phyloP scores from a whole-genome alignment of 2,329 filamentous ascomycete species.

The Xylariaceae sp. region DNA sequence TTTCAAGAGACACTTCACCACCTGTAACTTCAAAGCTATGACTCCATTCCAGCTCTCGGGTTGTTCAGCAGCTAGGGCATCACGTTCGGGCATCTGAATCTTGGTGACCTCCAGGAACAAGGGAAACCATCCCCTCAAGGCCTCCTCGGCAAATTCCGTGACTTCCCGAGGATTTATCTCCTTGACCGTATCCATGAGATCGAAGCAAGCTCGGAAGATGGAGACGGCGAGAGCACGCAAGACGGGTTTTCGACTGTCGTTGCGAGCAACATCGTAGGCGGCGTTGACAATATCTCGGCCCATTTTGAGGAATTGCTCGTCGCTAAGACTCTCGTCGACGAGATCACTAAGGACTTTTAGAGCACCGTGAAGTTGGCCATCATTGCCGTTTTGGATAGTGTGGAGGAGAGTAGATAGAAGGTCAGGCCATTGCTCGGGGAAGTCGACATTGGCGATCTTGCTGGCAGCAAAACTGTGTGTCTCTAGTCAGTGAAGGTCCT shows the following conservation, averaged over 20 bases:
- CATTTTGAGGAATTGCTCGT: conserved; percentile 91
- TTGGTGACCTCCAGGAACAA: conserved; percentile 83
- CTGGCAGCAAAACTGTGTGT: conserved; percentile 64
- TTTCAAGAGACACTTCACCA: conserved; percentile 90
- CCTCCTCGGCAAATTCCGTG: conserved; percentile 83
- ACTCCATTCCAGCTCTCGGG: conserved; percentile 73
- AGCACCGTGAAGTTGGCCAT: conserved; percentile 81
- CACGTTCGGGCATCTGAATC: conserved; percentile 65
- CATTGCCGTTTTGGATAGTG: conserved; percentile 70
- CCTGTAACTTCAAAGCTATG: conserved; percentile 84
- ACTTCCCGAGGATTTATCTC: conserved; percentile 86
- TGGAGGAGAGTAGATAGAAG: conserved; percentile 77
- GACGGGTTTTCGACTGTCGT: conserved; percentile 67
- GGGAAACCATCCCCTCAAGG: conserved; percentile 78
- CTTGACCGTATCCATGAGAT: conserved; percentile 94
- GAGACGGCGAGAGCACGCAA: conserved; percentile 82
- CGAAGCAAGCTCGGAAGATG: conserved; percentile 87
- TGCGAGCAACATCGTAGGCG: conserved; percentile 77
- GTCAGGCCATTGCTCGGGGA: conserved; percentile 91
- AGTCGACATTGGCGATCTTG: conserved; percentile 91
- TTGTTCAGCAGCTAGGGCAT: conserved; percentile 46
- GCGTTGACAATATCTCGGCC: conserved; percentile 80
- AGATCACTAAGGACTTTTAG: conserved; percentile 84
- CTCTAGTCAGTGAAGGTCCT: conserved; percentile 7
- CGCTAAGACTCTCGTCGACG: conserved; percentile 88